phyloP scores from a whole-genome alignment of 1,139 yeast genomes.

The Debaryomycetaceae sp. region DNA sequence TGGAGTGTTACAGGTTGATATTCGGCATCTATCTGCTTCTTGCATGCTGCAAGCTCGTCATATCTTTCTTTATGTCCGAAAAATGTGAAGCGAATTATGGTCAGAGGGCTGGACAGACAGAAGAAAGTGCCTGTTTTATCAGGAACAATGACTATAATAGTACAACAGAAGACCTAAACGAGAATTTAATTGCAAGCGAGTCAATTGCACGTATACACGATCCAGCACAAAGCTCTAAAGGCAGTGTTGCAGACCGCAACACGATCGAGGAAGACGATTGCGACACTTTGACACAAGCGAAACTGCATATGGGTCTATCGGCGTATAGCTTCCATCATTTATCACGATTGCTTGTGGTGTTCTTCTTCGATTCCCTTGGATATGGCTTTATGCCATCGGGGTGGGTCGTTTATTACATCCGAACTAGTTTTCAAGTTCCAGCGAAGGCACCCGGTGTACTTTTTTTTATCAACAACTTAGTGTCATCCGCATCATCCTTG shows the following conservation, averaged over 20 bases:
- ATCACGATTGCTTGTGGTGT: slow-evolving; percentile 43
- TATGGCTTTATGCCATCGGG: slow-evolving; percentile 85
- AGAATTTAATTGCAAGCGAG: neutral
- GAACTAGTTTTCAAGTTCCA: slow-evolving; percentile 32
- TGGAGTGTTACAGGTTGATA: slow-evolving; percentile 52
- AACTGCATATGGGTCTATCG: slow-evolving; percentile 18
- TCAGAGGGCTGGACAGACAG: slow-evolving; percentile 2
- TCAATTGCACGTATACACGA: neutral
- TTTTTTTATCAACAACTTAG: slow-evolving; percentile 61
- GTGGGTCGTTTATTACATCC: slow-evolving; percentile 82
- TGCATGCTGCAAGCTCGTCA: slow-evolving; percentile 52
- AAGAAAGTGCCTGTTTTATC: neutral
- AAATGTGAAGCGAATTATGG: slow-evolving; percentile 45
- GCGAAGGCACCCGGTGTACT: slow-evolving; percentile 45
- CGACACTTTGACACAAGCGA: neutral
- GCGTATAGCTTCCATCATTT: slow-evolving; percentile 30
- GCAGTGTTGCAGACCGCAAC: neutral
- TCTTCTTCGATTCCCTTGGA: slow-evolving; percentile 81
- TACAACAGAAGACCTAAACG: slow-evolving; percentile 1
- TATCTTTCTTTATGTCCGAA: slow-evolving; percentile 52
- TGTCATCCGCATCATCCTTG: slow-evolving; percentile 60
- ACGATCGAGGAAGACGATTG: neutral
- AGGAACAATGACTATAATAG: neutral
- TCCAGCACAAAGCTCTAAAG: neutral
- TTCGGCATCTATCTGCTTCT: slow-evolving; percentile 57